phyloP scores from a whole-genome alignment of 2,329 filamentous ascomycete species.

The Ophiosphaerella narmari region DNA sequence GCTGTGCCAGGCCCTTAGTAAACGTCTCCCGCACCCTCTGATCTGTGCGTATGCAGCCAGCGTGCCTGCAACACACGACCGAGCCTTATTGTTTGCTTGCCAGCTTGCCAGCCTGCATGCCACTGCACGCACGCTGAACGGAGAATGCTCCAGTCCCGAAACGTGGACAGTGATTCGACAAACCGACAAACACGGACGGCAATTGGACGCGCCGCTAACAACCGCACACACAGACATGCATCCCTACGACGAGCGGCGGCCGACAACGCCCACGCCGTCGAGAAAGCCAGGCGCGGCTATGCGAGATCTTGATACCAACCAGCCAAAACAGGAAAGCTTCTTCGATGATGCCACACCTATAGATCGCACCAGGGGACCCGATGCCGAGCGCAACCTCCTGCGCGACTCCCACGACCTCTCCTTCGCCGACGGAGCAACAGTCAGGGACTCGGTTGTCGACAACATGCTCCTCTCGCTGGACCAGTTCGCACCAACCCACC shows the following conservation, averaged over 20 bases:
- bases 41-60: constrained; percentile 9
- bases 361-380: constrained; percentile 24
- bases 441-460: constrained; percentile 85
- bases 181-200: too few species aligned
- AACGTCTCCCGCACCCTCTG: neutral
- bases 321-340: constrained; percentile 37
- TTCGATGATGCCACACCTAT: constrained; percentile 45
- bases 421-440: constrained; percentile 69
- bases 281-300: constrained; percentile 28
- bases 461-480: constrained; percentile 95
- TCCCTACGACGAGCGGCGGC: constrained; percentile 28
- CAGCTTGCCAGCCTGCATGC: constrained; percentile 2
- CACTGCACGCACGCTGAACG: constrained; percentile 13
- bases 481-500: constrained; percentile 53
- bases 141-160: constrained; percentile 36
- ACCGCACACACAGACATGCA: constrained; percentile 22
- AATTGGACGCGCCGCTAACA: constrained; percentile 15
- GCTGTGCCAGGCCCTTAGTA: too few species aligned
- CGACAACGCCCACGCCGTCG: constrained; percentile 35
- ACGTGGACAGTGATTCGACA: constrained; percentile 17
- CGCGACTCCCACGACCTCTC: constrained; percentile 84
- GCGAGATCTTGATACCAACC: constrained; percentile 38
- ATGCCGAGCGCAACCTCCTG: constrained; percentile 22
- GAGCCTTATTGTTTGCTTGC: constrained; percentile 9
- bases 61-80: constrained; percentile 8